Evolutionary conservation across 1,139 yeast genomes (phyloP).

Genomic region (Candida tunisiensis): DNA sequence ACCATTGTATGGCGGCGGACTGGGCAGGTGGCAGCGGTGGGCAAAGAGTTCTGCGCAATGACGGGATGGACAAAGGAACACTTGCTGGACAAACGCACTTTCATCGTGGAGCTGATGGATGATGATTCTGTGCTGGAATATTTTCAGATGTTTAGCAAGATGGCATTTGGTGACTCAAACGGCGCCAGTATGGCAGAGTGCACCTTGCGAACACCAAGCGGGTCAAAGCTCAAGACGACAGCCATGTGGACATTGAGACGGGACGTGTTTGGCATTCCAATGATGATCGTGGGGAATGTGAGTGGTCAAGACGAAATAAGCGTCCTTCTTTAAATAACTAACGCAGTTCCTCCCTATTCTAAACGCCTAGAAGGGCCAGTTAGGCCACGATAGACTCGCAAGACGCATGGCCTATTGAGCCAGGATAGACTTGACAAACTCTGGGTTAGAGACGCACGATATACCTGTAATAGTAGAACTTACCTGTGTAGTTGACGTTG

Average conservation of each 20-base stretch:
- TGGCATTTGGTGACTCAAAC: constrained; percentile 81
- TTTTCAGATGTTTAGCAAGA: constrained; percentile 66
- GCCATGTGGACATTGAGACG: constrained; percentile 85
- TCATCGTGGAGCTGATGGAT: constrained; percentile 81
- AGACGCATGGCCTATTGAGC: constrained; percentile 39
- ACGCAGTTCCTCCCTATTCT: too few species aligned
- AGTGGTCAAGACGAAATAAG: neutral
- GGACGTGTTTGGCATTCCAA: constrained; percentile 83
- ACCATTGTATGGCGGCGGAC: constrained; percentile 92
- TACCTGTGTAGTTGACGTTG: constrained; percentile 74
- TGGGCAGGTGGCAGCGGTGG: constrained; percentile 89
- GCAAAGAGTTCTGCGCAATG: constrained; percentile 75
- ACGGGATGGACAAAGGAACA: constrained; percentile 81
- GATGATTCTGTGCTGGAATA: constrained; percentile 77
- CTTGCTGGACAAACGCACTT: constrained; percentile 33
- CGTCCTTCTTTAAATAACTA: neutral
- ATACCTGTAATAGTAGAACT: constrained; percentile 1
- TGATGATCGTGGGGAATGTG: constrained; percentile 93
- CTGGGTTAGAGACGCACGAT: constrained; percentile 4
- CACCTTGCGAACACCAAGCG: constrained; percentile 46
- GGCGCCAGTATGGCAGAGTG: constrained; percentile 78
- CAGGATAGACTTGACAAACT: constrained; percentile 82
- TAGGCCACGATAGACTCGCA: constrained; percentile 1
- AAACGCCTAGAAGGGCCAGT: too few species aligned
- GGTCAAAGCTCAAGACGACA: constrained; percentile 37